phyloP scores from a whole-genome alignment of 495 filamentous ascomycete genomes.

The Xylaria scruposa region DNA sequence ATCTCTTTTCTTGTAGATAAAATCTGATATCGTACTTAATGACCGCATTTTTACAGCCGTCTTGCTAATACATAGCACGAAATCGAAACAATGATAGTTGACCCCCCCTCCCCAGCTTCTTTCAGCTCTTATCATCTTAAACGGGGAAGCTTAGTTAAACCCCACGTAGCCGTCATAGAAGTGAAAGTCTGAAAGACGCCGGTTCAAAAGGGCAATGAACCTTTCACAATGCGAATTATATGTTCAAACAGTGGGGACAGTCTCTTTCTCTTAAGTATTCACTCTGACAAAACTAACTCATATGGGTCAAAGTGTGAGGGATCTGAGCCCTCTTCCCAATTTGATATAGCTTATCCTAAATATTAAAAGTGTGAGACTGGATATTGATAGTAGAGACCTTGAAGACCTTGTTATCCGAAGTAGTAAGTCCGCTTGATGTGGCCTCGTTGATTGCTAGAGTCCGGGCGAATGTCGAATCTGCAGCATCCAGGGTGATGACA shows the following conservation, averaged over 20 bases:
- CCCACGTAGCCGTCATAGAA: neutral
- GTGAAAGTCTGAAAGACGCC: no score
- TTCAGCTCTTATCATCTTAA: neutral
- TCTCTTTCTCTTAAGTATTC: no score
- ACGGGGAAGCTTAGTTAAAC: neutral
- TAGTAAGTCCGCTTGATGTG: conserved; percentile 39
- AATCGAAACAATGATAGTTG: neutral
- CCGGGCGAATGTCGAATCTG: conserved; percentile 37
- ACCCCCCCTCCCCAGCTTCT: neutral
- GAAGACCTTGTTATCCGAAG: conserved; percentile 41
- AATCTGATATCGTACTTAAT: neutral
- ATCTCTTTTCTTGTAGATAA: neutral
- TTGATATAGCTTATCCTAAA: neutral
- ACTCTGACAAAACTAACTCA: no score
- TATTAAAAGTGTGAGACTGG: conserved; percentile 40
- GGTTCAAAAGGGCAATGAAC: neutral
- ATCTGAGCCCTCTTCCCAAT: no score
- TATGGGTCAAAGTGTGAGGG: no score
- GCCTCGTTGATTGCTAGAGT: conserved; percentile 43
- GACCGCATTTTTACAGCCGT: neutral
- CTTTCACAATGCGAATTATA: neutral
- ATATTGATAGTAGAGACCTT: conserved; percentile 44
- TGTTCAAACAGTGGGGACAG: no score
- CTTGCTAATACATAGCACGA: no score
- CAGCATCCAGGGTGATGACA: conserved; percentile 42